phyloP scores from a whole-genome alignment of 352 stramenopile species.

The Globisporangium megalacanthum region DNA sequence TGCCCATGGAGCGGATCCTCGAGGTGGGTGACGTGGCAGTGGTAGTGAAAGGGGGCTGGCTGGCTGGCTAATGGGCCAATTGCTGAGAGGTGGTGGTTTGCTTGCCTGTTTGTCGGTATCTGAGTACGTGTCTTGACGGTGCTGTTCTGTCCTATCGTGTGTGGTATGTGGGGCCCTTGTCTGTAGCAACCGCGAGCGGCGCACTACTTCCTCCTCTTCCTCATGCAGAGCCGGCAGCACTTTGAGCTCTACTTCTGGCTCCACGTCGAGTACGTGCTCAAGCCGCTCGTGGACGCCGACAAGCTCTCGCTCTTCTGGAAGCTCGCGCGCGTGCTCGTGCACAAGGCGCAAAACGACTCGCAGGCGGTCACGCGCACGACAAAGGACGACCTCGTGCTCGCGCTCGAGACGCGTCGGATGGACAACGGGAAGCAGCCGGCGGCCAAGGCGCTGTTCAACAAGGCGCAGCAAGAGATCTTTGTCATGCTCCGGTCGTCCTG shows the following conservation, averaged over 20 bases:
- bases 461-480: conserved; percentile 79
- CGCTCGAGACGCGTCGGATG: conserved; percentile 33
- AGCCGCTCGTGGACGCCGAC: conserved; percentile 45
- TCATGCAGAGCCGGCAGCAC: conserved; percentile 85
- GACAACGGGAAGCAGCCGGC: conserved; percentile 42
- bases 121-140: neutral
- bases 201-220: conserved; percentile 83
- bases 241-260: conserved; percentile 88
- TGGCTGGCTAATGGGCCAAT: neutral
- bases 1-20: conserved; percentile 77
- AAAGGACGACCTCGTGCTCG: conserved; percentile 60
- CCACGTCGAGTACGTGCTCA: conserved; percentile 84
- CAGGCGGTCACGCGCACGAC: conserved; percentile 72
- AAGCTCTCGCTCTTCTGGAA: conserved; percentile 63
- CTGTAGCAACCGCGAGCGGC: conserved; percentile 59
- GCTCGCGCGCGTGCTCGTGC: conserved; percentile 50
- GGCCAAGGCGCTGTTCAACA: conserved; percentile 43
- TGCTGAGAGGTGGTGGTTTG: too few relatives aligned
- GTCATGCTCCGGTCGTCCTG: conserved; percentile 73
- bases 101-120: too few relatives aligned
- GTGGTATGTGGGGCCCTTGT: conserved; percentile 3
- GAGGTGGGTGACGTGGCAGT: conserved; percentile 22
- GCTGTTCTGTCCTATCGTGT: neutral
- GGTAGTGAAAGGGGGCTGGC: neutral
- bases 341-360: conserved; percentile 74